Evolutionary conservation across 2,329 filamentous ascomycete genomes (phyloP).

Genomic region (Fusarium sp.): DNA sequence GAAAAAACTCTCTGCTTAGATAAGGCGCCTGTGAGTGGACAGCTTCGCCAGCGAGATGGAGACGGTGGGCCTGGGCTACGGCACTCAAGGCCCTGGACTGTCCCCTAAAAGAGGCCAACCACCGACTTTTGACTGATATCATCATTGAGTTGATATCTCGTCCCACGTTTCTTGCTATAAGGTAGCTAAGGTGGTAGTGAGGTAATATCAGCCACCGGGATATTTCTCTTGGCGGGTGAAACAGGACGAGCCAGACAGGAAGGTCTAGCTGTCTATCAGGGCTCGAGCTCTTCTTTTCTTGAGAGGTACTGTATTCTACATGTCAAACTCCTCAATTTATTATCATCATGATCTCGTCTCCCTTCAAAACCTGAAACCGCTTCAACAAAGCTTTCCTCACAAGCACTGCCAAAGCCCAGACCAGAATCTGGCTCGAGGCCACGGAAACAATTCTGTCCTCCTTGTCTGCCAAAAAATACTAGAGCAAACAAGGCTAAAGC

Average conservation of each 20-base stretch:
- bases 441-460: constrained; percentile 18
- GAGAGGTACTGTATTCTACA: not conserved
- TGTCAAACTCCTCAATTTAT: not conserved
- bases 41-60: constrained; percentile 17
- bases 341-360: not conserved
- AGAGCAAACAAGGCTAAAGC: constrained; percentile 13
- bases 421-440: constrained; percentile 31
- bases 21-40: constrained; percentile 27
- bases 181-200: not conserved
- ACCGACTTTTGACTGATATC: constrained; percentile 24
- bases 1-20: constrained; percentile 35
- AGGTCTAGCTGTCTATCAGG: not conserved
- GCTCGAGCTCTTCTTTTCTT: not conserved
- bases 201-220: constrained; percentile 1
- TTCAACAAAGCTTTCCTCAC: constrained; percentile 1
- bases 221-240: constrained; percentile 8
- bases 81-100: constrained; percentile 27
- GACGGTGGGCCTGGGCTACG: constrained; percentile 7
- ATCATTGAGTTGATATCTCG: constrained; percentile 14
- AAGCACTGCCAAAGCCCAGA: constrained; percentile 35
- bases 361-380: not conserved
- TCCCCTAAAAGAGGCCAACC: constrained; percentile 32
- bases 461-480: constrained; percentile 1
- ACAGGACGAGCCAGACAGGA: constrained; percentile 1
- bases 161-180: constrained; percentile 14